Percentiles rank a stretch among this genome's conserved stretches.
These are phyloP conservation scores for Colletotrichum caudatum DNA, from an alignment of 2,329 filamentous ascomycete genomes.

Conservation along the genomic window DNA sequence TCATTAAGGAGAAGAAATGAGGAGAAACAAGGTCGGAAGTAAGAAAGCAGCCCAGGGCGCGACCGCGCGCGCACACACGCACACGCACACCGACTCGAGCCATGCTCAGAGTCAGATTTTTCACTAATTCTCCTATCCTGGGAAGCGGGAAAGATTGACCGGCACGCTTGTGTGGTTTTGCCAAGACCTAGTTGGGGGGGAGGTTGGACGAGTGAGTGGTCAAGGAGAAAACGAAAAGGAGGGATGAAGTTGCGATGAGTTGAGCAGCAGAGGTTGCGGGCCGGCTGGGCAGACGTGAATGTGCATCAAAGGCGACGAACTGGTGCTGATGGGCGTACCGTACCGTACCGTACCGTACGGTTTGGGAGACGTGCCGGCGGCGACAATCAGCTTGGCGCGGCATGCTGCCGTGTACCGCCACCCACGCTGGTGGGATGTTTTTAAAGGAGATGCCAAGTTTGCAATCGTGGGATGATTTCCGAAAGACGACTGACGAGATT, in stretches of 20 bases:
- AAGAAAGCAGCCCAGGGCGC: conserved; percentile 19
- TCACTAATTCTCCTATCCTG: conserved; percentile 10
- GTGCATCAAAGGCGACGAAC: conserved; percentile 22
- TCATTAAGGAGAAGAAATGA: conserved; percentile 40
- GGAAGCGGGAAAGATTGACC: conserved; percentile 20
- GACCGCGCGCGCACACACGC: background rate
- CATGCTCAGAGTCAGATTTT: conserved; percentile 16
- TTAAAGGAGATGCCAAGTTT: background rate
- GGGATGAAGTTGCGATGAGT: conserved; percentile 33
- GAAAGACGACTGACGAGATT: background rate
- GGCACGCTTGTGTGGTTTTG: conserved; percentile 29
- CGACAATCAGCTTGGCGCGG: conserved; percentile 37
- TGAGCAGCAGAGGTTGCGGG: conserved; percentile 13
- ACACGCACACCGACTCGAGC: conserved; percentile 29
- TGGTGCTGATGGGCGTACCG: conserved; percentile 15
- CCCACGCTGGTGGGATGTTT: conserved; percentile 32
- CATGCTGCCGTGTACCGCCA: conserved; percentile 19
- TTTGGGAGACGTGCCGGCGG: conserved; percentile 11
- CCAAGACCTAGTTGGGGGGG: conserved; percentile 33
- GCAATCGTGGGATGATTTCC: conserved; percentile 33
- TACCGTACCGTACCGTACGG: too few species aligned
- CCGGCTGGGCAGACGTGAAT: conserved; percentile 40
- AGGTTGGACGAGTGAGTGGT: conserved; percentile 28
- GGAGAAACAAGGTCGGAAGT: conserved; percentile 30
- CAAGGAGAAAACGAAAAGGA: conserved; percentile 16